phyloP scores from a whole-genome alignment of 75 land plant genomes.

The Adiantum capillusveneris region DNA sequence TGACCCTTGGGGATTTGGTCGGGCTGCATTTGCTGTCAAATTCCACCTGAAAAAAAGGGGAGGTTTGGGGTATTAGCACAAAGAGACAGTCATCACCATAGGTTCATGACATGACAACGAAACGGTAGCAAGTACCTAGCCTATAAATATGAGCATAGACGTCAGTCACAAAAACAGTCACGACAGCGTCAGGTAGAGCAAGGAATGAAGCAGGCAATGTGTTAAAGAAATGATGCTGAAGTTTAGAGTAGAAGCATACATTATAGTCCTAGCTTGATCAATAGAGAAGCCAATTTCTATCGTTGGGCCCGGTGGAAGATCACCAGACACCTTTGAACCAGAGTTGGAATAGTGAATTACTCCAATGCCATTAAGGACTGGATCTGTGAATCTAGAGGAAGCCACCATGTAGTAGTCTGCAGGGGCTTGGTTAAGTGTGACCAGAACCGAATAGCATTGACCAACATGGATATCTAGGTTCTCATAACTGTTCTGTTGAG shows the following conservation, averaged over 20 bases:
- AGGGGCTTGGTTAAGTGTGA: constrained; percentile 46
- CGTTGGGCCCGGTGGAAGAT: constrained; percentile 56
- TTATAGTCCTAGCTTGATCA: constrained; percentile 55
- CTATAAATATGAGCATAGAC: no score
- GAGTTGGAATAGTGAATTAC: constrained; percentile 55
- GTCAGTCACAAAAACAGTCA: no score
- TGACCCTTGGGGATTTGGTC: no score
- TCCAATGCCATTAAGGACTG: constrained; percentile 36
- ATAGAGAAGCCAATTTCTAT: constrained; percentile 36
- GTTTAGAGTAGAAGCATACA: no score
- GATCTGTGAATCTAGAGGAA: constrained; percentile 45
- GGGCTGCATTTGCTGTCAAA: constrained; percentile 88
- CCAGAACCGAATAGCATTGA: constrained; percentile 68
- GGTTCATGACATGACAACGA: no score
- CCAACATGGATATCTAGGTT: constrained; percentile 70
- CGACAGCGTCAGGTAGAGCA: no score
- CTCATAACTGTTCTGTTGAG: constrained; percentile 32
- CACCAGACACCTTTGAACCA: constrained; percentile 21
- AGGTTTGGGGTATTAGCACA: no score
- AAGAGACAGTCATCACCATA: no score
- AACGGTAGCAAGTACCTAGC: no score
- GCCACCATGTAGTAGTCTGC: constrained; percentile 58
- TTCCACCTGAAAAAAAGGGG: constrained; percentile 60
- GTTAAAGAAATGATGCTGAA: no score
- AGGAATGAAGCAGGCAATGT: no score